Base-by-base conservation (phyloP, 257 asterid species). In the Nicotiana knightiana region DNA sequence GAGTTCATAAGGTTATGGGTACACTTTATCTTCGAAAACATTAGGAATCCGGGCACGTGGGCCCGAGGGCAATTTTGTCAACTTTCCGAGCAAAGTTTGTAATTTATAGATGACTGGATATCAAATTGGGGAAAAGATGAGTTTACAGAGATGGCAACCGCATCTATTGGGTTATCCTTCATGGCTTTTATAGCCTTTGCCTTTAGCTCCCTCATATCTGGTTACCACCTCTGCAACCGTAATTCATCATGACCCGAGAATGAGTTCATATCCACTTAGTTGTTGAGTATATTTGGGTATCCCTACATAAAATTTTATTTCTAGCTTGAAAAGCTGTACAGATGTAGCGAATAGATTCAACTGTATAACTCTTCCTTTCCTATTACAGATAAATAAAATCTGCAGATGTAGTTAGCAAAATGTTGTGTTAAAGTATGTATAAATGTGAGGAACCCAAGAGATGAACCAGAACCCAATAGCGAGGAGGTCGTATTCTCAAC, bases 61-160 rank as follows among this genome's bases (percentile, higher is more conserved):
- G 35, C 35, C 35, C 35, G 35, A 33, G 35, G 35, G 35, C 0
- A 4, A 33, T 33, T 33, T 33, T 33, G 4, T 21, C 24, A 21
- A 21, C 24, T 21, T 21, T 21, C 24, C 24, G 24, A 21, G 24
- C 24, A 0, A 21, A 21, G 24, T 21, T 21, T 0, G 24, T 0
- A 21, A 21, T 21, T 21, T 21, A 21, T 21, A 21, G 88, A 88
- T 30, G 99, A 92, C 85, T 93, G 99, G 99, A 88, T 90, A 51
- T 88, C 92, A 2, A 93, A 92, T 79, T 95, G 98, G 98, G 98
- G 98, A 1, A 89, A 89, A 28, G 98, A 95, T 67, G 86, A 92
- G 87, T 95, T 95, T 83, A 92, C 97, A 0, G 37, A 89, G 84
- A 95, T 92, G 98, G 97, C 97, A 1, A 87, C 85, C 77, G 95